These are phyloP conservation scores for Gastrolobium bilobum DNA, from an alignment of 306 rosid genomes.

Conservation along the genomic window DNA sequence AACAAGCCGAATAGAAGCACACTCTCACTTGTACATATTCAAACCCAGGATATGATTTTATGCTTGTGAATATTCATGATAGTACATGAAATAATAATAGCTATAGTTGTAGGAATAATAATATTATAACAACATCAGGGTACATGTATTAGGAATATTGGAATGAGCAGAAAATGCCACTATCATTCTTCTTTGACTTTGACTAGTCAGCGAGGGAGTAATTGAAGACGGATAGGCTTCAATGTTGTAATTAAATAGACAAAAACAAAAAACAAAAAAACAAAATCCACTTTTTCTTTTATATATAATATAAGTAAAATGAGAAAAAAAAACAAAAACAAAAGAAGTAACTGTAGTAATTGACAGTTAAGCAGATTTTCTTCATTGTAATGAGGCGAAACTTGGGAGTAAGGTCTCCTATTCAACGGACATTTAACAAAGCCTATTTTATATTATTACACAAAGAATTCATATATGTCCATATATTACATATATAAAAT, in stretches of 20 bases:
- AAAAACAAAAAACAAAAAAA: slow-evolving; percentile 20
- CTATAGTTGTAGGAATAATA: background rate
- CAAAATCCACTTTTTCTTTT: slow-evolving; percentile 22
- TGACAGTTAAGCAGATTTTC: slow-evolving; percentile 63
- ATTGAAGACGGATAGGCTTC: slow-evolving; percentile 54
- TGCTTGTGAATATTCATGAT: slow-evolving; percentile 32
- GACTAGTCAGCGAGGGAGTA: slow-evolving; percentile 56
- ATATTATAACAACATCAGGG: slow-evolving; percentile 38
- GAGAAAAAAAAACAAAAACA: background rate
- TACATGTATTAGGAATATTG: slow-evolving; percentile 60
- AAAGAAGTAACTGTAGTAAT: slow-evolving; percentile 46
- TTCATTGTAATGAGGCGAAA: slow-evolving; percentile 79
- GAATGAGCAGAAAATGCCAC: slow-evolving; percentile 60
- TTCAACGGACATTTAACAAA: slow-evolving; percentile 89
- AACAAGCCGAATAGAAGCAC: slow-evolving; percentile 41
- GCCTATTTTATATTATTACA: slow-evolving; percentile 35
- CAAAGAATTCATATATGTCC: background rate
- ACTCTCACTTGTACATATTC: slow-evolving; percentile 41
- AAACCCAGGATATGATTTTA: slow-evolving; percentile 40
- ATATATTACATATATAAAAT: background rate
- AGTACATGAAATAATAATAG: slow-evolving; percentile 35
- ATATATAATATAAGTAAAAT: background rate
- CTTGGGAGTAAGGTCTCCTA: slow-evolving; percentile 80
- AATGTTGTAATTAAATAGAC: slow-evolving; percentile 15
- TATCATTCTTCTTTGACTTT: slow-evolving; percentile 76